These are phyloP conservation scores for Alternaria atra DNA, from an alignment of 2,329 filamentous ascomycete genomes.

Conservation along the genomic window DNA sequence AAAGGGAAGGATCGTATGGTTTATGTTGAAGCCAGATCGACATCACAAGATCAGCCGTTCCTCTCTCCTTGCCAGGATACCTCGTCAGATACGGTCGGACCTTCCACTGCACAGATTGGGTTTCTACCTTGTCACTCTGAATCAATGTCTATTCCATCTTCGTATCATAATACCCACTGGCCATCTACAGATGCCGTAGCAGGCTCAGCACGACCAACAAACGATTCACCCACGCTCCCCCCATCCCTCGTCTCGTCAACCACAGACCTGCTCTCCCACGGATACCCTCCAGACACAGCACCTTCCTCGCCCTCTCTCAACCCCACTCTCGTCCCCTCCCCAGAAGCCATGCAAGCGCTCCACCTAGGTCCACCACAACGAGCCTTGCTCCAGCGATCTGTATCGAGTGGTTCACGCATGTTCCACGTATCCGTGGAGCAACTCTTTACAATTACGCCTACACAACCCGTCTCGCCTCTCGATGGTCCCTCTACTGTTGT, in stretches of 20 bases:
- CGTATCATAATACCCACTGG: background rate
- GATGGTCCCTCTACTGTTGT: background rate
- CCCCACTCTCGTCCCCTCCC: background rate
- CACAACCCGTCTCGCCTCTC: background rate
- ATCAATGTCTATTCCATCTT: conserved; percentile 3
- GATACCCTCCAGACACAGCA: background rate
- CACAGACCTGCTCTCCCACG: background rate
- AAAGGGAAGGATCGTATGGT: conserved; percentile 12
- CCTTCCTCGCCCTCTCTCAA: background rate
- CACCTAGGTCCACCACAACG: conserved; percentile 3
- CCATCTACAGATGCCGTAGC: background rate
- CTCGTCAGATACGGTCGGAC: background rate
- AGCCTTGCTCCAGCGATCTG: background rate
- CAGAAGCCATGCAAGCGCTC: conserved; percentile 3
- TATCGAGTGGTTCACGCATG: conserved; percentile 1
- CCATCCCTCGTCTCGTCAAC: background rate
- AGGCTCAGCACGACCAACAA: background rate
- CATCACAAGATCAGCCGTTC: background rate
- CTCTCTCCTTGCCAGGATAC: background rate
- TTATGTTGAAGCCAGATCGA: background rate
- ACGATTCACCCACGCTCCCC: background rate
- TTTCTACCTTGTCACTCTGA: background rate
- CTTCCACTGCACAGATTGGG: background rate
- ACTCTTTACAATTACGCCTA: background rate
- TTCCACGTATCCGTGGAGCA: conserved; percentile 2